Base-by-base conservation (phyloP, 2,329 filamentous ascomycete genomes). In the Raffaelea ambrosiae region DNA sequence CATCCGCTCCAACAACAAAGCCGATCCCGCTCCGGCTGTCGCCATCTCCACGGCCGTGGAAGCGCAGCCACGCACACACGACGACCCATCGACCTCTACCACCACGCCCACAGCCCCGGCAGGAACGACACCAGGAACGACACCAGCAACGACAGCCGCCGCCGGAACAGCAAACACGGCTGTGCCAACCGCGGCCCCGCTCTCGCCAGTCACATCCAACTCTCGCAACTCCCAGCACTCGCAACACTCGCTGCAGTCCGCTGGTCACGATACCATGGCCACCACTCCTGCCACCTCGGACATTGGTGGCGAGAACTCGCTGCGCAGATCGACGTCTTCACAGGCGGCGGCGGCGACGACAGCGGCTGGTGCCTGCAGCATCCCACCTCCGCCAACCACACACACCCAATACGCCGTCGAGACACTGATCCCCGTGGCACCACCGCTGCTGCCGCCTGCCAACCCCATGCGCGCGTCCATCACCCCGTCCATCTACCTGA, bases 401-500 rank as follows among this genome's bases (percentile, higher is more conserved):
- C 49, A 22, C 49, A 50, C 39, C 44, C 44, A 46, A 33, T 73
- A 74, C 42, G 76, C 79, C 10, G 73, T 84, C 11, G 70, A 79
- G 59, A 77, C 71, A 3, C 66, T 90, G 23, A 63, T 95, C 3
- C 90, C 90, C 0, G 65, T 95, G 44, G 79, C 84, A 0, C 76
- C 79, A 5, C 85, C 86, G 1, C 68, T 94, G 5, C 72, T 96
- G 5, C 85, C 88, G 5, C 69, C 78, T 1, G 73, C 76, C 42
- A 90, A 95, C 59, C 76, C 83, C 1, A 81, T 95, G 63, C 85
- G 90, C 48, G 76, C 81, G 26, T 84, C 81, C 29, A 93, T 96
- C 57, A 83, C 74, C 0, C 80, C 86, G 0, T 67, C 76, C 16
- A 76, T 85, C 48, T 95, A 96, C 64, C 70, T 82, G 0, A 86